Evolutionary conservation across 306 rosid genomes (phyloP).

Genomic region (Coriaria nepalensis): DNA sequence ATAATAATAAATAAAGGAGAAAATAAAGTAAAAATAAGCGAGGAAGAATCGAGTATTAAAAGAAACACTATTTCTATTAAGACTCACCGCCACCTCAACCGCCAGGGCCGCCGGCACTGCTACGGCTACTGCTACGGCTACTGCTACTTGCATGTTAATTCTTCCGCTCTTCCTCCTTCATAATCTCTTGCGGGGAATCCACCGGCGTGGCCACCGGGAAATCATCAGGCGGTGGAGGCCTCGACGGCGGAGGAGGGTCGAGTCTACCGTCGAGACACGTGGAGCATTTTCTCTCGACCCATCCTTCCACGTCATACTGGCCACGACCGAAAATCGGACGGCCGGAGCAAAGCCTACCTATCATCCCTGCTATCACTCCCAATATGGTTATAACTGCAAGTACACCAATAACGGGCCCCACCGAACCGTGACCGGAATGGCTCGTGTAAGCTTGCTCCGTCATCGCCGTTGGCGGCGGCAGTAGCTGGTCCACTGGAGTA

Average conservation of each 20-base stretch:
- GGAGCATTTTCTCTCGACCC: constrained; percentile 68
- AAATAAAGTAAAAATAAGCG: too few relatives aligned
- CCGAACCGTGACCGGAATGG: constrained; percentile 49
- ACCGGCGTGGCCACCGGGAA: constrained; percentile 9
- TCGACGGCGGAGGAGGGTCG: constrained; percentile 18
- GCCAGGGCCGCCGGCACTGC: too few relatives aligned
- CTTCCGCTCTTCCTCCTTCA: constrained; percentile 14
- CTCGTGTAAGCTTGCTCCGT: constrained; percentile 42
- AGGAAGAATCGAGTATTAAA: too few relatives aligned
- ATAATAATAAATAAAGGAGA: too few relatives aligned
- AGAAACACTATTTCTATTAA: too few relatives aligned
- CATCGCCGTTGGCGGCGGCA: constrained; percentile 24
- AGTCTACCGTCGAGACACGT: constrained; percentile 56
- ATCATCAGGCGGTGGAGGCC: constrained; percentile 7
- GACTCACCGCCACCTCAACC: too few relatives aligned
- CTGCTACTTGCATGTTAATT: too few relatives aligned
- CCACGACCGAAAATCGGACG: constrained; percentile 52
- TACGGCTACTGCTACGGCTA: too few relatives aligned
- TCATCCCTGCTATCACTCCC: constrained; percentile 55
- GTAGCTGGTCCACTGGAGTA: constrained; percentile 25
- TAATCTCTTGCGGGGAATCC: constrained; percentile 25
- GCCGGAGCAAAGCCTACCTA: constrained; percentile 69
- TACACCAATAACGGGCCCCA: constrained; percentile 61
- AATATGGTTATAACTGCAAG: constrained; percentile 50
- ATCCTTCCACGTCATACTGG: constrained; percentile 48